These are phyloP conservation scores for Syzygium aqueum DNA, from an alignment of 345 rosid species.

Conservation along the genomic window DNA sequence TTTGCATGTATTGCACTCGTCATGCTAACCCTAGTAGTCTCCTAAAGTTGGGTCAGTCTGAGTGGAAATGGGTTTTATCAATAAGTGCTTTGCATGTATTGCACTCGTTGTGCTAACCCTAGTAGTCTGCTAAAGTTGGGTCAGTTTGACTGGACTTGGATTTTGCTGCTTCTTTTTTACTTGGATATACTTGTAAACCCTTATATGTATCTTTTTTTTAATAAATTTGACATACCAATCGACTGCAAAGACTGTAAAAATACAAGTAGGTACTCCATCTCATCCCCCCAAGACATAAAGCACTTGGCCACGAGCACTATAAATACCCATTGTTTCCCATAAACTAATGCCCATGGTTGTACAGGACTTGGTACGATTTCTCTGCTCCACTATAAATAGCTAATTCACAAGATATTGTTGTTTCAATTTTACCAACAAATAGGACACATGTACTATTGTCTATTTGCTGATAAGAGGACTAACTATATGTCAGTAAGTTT, in stretches of 20 bases:
- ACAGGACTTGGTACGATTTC: neutral
- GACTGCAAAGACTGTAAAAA: neutral
- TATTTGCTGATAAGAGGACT: neutral
- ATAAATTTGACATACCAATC: neutral
- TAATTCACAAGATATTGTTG: neutral
- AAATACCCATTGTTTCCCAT: neutral
- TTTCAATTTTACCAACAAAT: neutral
- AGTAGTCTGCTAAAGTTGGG: neutral
- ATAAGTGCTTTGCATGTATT: neutral
- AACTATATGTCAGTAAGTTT: neutral
- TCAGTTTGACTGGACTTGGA: neutral
- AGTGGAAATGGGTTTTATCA: neutral
- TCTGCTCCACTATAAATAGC: neutral
- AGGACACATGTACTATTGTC: neutral
- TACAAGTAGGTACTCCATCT: neutral
- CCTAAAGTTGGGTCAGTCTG: neutral
- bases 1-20: neutral
- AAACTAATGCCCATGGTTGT: neutral
- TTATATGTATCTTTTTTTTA: neutral
- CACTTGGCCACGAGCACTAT: neutral
- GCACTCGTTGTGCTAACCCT: neutral
- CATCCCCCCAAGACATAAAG: neutral
- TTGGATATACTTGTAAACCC: neutral
- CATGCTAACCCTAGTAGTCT: neutral
- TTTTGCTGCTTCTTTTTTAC: neutral